phyloP scores from a whole-genome alignment of 257 asterid species.

The Asclepias syriaca region DNA sequence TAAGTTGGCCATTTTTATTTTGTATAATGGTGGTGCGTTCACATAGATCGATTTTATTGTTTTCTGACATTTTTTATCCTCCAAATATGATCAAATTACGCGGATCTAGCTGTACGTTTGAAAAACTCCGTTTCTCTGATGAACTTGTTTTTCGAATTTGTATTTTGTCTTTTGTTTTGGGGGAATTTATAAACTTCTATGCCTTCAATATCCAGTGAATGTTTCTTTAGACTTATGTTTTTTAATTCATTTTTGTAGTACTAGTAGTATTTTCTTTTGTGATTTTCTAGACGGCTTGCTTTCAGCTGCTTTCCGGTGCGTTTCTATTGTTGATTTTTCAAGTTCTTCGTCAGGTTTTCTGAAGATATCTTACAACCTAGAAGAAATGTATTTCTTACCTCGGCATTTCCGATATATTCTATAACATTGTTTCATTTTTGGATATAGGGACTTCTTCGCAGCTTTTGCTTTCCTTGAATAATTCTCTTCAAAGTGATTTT shows the following conservation, averaged over 20 bases:
- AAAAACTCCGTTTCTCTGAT: background rate
- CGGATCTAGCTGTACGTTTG: slow-evolving; percentile 7
- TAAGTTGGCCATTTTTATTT: background rate
- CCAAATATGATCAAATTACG: background rate
- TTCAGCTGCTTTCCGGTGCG: background rate
- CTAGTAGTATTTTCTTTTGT: background rate
- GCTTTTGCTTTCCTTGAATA: background rate
- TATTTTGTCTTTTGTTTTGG: background rate
- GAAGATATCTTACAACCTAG: background rate
- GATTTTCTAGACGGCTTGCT: background rate
- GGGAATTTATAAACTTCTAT: background rate
- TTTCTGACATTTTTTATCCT: background rate
- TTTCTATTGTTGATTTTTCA: background rate
- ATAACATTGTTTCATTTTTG: too few species aligned
- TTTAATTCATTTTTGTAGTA: background rate
- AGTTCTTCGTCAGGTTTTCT: background rate
- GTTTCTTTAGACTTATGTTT: background rate
- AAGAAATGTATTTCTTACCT: background rate
- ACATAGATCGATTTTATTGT: background rate
- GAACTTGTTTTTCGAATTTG: background rate
- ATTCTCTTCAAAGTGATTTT: background rate
- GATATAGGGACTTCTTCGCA: too few species aligned
- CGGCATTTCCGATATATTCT: background rate
- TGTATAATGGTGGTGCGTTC: background rate
- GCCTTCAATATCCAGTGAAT: background rate